Evolutionary conservation across 208 protist genomes (phyloP), one percentile per base, ranked within the genome.

Genomic region (Acanthamoeba sp.): DNA sequence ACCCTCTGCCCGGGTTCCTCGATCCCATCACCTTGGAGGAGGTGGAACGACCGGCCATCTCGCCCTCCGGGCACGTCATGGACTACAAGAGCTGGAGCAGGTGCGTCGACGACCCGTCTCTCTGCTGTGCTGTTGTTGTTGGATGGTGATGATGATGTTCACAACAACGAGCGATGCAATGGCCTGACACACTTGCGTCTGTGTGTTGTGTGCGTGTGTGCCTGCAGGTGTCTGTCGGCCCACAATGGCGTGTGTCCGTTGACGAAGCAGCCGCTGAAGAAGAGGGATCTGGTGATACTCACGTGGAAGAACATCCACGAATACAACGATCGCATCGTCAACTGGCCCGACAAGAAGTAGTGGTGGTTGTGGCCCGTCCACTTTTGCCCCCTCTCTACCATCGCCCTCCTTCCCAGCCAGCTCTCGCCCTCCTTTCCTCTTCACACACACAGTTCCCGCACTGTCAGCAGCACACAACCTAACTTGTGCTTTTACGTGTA

Each of bases 261-360:
- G 29, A 97, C 96, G 7, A 95, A 96, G 88, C 36, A 95, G 55
- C 85, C 91, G 29, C 40, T 97, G 34, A 80, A 95, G n/a, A 92
- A 95, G 52, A 9, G 85, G 36, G 93, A 97, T 14, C 85, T 97
- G 4, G 95, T 97, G 5, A 38, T 95, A n/a, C 95, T 97, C 12
- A 97, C 96, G 10, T 52, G 59, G 45, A 87, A 96, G 45, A 97
- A 97, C 92, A 96, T 97, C 80, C 95, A 97, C 34, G 34, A 94
- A 32, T 96, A 96, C 82, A 38, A 64, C 50, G 93, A 96, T 38
- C 95, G 80, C 59, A 95, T 96, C 64, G 78, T 94, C 42, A 93
- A 93, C 88, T 80, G 55, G 88, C 36, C 36, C 34, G 57, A 71
- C 55, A 69, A 91, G 32, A 91, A 91, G 84, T 91, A 62, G 55